Evolutionary conservation across 1,139 yeast genomes (phyloP), one percentile per base, ranked within the genome.

Genomic region (Pichia sp.): DNA sequence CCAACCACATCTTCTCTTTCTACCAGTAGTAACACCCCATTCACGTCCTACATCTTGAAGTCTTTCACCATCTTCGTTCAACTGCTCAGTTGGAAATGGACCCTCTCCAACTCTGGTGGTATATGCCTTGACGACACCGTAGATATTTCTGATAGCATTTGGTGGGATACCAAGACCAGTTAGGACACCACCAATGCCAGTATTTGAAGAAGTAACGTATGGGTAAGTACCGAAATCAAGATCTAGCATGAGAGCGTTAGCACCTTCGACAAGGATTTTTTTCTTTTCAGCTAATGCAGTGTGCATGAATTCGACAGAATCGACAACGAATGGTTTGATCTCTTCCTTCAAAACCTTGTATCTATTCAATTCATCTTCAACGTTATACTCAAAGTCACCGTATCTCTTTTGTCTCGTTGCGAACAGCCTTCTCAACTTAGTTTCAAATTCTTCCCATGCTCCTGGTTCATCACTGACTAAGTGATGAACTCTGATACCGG

Each of bases 1-100:
- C 99, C 99, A 91, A 38, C 99, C 99, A 63, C 98, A 93, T 67
- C 99, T 81, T 70, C 99, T 84, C 74, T 88, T 88, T 69, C 99
- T 83, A 48, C 99, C 98, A 29, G 99, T 91, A 50, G 99, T 91
- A 49, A 91, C 99, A 63, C 99, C 99, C 56, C 60, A 86, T 64
- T 91, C 96, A 40, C 91, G 95, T 53, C 99, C 99, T 46, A 88
- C 84, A 34, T 69, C 65, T 63, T 93, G 98, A 56, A 91, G 71
- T 47, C 77, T 75, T 56, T 83, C 95, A 55, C 99, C 99, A 37
- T 68, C 74, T 29, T 67, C 77, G 60, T 91, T 87, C 59, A 88
- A 73, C 62, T 88, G 97, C 65, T 91, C 99, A 40, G 97, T 81
- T 45, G 99, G 97, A 83, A 91, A 91, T 25, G 99, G 98, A 46